phyloP scores from a whole-genome alignment of 108 stramenopile genomes.

The Skeletonema potamos region DNA sequence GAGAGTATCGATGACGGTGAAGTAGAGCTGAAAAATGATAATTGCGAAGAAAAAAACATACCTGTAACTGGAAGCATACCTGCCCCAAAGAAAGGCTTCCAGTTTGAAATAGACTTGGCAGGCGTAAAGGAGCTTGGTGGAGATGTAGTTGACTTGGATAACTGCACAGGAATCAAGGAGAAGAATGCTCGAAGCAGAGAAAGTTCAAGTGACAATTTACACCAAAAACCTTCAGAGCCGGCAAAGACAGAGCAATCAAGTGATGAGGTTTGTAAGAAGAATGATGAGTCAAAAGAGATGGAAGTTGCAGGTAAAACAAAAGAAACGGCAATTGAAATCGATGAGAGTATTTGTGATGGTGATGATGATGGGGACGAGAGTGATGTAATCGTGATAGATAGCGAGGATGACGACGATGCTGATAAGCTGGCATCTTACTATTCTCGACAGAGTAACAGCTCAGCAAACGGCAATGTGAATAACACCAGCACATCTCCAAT shows the following conservation, averaged over 20 bases:
- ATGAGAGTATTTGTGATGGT: conserved; percentile 9
- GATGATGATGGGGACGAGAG: conserved; percentile 4
- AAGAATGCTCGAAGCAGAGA: neutral
- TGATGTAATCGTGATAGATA: neutral
- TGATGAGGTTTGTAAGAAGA: neutral
- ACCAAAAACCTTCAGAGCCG: neutral
- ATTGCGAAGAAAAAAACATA: conserved; percentile 1
- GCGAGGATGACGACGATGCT: conserved; percentile 42
- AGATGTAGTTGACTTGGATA: neutral
- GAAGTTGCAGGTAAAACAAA: neutral
- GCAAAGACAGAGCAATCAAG: neutral
- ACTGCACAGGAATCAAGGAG: neutral
- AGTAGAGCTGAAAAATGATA: neutral
- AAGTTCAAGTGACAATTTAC: too few species aligned
- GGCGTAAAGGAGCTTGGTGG: conserved; percentile 41
- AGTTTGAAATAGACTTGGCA: conserved; percentile 32
- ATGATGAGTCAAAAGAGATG: neutral
- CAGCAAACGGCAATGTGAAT: neutral
- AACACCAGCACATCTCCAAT: conserved; percentile 1
- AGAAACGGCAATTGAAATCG: conserved; percentile 10
- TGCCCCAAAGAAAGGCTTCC: conserved; percentile 11
- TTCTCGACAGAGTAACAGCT: conserved; percentile 8
- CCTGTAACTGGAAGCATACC: conserved; percentile 2
- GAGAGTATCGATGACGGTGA: conserved; percentile 18
- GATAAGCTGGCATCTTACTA: conserved; percentile 38